A percentile compares a stretch with the other conserved stretches of the same genome.
Conservation (phyloP, 2,329 filamentous ascomycete genomes). For the Fusarium sublunatum region DNA sequence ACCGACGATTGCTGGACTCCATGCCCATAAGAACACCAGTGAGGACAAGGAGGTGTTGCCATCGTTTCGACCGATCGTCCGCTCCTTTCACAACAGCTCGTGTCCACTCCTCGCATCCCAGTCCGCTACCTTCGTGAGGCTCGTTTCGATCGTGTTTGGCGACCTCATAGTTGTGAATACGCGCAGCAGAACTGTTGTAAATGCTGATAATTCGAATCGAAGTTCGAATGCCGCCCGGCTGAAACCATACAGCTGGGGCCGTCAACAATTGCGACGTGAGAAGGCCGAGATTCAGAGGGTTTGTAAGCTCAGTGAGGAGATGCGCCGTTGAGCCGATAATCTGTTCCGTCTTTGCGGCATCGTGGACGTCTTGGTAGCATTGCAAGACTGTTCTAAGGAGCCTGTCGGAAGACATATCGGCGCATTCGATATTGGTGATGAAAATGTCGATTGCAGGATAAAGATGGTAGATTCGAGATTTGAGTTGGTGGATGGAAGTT, state of each 20-base stretch:
- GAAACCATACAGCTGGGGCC: constrained; percentile 76
- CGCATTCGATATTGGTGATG: constrained; percentile 15
- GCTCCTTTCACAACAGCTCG: constrained; percentile 67
- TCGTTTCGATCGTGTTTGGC: constrained; percentile 51
- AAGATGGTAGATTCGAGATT: constrained; percentile 3
- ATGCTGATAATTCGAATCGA: constrained; percentile 76
- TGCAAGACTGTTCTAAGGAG: constrained; percentile 75
- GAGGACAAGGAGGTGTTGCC: constrained; percentile 86
- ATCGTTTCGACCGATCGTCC: constrained; percentile 71
- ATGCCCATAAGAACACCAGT: constrained; percentile 83
- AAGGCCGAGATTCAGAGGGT: constrained; percentile 79
- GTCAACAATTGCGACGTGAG: constrained; percentile 78
- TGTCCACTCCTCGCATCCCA: constrained; percentile 65
- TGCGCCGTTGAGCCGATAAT: constrained; percentile 74
- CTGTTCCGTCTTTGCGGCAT: constrained; percentile 63
- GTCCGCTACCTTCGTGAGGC: constrained; percentile 54
- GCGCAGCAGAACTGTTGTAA: constrained; percentile 74
- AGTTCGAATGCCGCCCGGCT: constrained; percentile 68
- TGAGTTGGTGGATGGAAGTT: constrained; percentile 16
- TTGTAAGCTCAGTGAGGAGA: constrained; percentile 75
- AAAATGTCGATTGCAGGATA: not conserved
- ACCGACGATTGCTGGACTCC: constrained; percentile 70
- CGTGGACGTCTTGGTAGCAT: constrained; percentile 65
- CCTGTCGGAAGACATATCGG: constrained; percentile 72
- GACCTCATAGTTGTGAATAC: constrained; percentile 62